phyloP scores from a whole-genome alignment of 345 rosid genomes.

The Acer saccharum region DNA sequence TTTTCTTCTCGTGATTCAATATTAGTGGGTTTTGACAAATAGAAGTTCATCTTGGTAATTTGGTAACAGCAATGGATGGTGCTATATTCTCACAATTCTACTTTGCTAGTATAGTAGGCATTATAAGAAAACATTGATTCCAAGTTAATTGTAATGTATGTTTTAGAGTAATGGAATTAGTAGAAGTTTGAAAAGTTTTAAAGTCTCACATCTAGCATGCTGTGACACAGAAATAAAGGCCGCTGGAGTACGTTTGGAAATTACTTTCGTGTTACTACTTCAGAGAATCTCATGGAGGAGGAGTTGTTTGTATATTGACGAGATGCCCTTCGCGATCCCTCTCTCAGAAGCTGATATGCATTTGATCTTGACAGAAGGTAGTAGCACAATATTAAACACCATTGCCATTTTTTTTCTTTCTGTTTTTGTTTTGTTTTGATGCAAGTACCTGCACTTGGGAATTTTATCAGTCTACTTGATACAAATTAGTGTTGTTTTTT shows the following conservation, averaged over 20 bases:
- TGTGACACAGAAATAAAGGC: slow-evolving; percentile 69
- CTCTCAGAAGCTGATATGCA: slow-evolving; percentile 86
- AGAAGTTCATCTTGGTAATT: no score
- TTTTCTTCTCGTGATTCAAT: no score
- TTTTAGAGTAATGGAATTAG: not conserved
- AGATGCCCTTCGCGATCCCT: slow-evolving; percentile 89
- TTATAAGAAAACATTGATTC: not conserved
- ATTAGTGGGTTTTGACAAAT: no score
- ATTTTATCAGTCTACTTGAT: not conserved
- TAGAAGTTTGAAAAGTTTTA: not conserved
- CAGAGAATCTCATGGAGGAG: slow-evolving; percentile 99
- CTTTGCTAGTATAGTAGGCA: no score
- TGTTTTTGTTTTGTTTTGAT: not conserved
- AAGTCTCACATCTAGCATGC: slow-evolving; percentile 13
- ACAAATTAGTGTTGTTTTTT: not conserved
- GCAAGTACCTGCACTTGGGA: not conserved
- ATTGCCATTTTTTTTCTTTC: not conserved
- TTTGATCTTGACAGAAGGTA: slow-evolving; percentile 93
- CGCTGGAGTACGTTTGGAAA: slow-evolving; percentile 77
- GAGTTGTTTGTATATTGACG: slow-evolving; percentile 96
- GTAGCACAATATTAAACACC: not conserved
- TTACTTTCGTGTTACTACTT: slow-evolving; percentile 84
- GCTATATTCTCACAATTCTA: no score
- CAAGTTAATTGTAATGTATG: not conserved
- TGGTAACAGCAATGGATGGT: no score